A percentile compares a stretch with the other conserved stretches of the same genome.
phyloP scores from a whole-genome alignment of 345 rosid genomes.

The Syzygium grande region DNA sequence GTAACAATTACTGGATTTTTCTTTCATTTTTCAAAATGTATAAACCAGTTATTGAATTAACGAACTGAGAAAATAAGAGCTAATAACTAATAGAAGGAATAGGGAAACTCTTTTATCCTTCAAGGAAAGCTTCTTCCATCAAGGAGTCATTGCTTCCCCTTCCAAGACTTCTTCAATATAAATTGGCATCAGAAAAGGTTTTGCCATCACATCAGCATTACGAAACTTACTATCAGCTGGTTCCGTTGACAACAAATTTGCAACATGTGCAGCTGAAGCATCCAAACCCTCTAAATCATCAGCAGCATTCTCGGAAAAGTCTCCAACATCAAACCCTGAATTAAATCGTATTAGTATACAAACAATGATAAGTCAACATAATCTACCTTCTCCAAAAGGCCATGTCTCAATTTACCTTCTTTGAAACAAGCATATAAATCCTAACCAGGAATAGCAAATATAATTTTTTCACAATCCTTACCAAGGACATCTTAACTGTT shows the following conservation, averaged over 20 bases:
- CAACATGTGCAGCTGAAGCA: conserved; percentile 90
- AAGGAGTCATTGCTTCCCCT: neutral
- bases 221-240: conserved; percentile 84
- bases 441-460: neutral
- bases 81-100: neutral
- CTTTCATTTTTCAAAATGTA: conserved; percentile 1
- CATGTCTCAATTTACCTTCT: neutral
- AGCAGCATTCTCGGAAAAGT: conserved; percentile 70
- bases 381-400: neutral
- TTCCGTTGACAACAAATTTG: conserved; percentile 81
- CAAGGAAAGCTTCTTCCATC: neutral
- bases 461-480: neutral
- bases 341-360: neutral
- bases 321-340: conserved; percentile 93
- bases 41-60: neutral
- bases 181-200: neutral
- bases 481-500: neutral
- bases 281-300: conserved; percentile 90
- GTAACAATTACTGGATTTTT: neutral
- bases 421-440: neutral
- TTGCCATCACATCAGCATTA: neutral
- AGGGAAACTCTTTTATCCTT: neutral
- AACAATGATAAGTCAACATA: neutral
- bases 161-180: neutral
- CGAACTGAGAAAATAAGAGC: neutral